Base-by-base conservation (phyloP, 306 rosid species). In the Phaseolus lunatus region DNA sequence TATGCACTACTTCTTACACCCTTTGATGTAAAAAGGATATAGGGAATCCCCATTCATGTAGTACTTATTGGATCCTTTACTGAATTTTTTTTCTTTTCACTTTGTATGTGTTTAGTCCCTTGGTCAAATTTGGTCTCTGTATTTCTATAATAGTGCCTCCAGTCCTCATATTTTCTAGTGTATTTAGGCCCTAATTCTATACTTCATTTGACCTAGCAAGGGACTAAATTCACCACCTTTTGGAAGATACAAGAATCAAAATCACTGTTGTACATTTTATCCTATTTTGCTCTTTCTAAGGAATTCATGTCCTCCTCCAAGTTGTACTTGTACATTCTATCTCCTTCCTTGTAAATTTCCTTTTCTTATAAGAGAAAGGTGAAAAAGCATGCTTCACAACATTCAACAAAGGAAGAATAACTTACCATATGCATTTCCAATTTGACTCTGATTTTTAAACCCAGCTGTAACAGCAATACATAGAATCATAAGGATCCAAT, bases 381-480 rank as follows among this genome's bases (percentile, higher is more conserved):
- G 59, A 75, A 63, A 54, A 41, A 14, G 8, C 15, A 50, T 26
- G 61, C 61, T 18, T 68, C 65, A 63, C 5, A 37, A 45, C 69
- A 39, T 39, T 75, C 4, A 13, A 72, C 76, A 77, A 53, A 66
- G 35, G 63, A 77, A 54, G 48, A 77, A 49, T 50, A 45, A 64
- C 85, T 73, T 87, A 95, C 97, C 99, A 80, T 88, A 90, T 31
- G 99, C 99, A 89, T 95, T 95, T 82, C 97, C 99, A 73, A 95
- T 92, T 76, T 92, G 97, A 81, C 33, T 88, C 85, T 92, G 96
- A 78, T 95, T 89, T 87, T 84, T 77, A 27, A 95, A 95, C 72
- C 99, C 97, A 58, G 93, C 97, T 15, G 99, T 92, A 53, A 95
- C 97, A 3, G 92, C 88, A 82, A 95, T 89, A 84, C 99, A 95